A percentile compares a stretch with the other conserved stretches of the same genome.
These are phyloP conservation scores for Lipomyces lipofer DNA, from an alignment of 805 yeast species.

Conservation along the genomic window DNA sequence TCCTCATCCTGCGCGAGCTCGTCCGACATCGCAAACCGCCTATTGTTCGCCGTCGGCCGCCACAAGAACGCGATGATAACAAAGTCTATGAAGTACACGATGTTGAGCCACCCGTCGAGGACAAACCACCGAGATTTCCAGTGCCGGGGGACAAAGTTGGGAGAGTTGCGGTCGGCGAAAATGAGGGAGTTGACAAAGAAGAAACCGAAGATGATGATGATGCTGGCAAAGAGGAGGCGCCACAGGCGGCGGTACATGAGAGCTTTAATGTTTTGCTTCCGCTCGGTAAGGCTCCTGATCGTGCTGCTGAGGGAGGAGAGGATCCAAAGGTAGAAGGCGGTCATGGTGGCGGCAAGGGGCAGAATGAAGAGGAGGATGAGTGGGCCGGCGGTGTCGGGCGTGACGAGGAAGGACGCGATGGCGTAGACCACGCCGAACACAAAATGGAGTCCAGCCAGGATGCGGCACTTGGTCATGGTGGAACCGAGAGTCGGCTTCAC, in stretches of 20 bases:
- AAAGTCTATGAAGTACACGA: constrained; percentile 81
- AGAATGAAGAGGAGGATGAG: constrained; percentile 60
- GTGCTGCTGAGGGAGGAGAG: constrained; percentile 74
- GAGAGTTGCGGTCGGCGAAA: constrained; percentile 68
- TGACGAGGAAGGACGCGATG: constrained; percentile 53
- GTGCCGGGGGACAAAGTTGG: constrained; percentile 76
- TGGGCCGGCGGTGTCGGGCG: constrained; percentile 49
- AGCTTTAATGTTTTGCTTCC: constrained; percentile 89
- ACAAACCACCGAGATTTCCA: constrained; percentile 92
- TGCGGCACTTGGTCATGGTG: constrained; percentile 71
- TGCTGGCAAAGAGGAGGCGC: constrained; percentile 69
- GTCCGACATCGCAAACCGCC: constrained; percentile 90
- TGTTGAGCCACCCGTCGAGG: constrained; percentile 92
- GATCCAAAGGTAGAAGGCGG: constrained; percentile 72
- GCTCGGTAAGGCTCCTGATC: constrained; percentile 68
- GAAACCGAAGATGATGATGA: constrained; percentile 69
- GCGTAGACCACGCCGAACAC: constrained; percentile 54
- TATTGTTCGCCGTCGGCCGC: constrained; percentile 97
- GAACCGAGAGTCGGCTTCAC: constrained; percentile 78
- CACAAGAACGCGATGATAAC: constrained; percentile 83
- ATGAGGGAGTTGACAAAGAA: constrained; percentile 68
- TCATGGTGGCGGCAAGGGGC: constrained; percentile 70
- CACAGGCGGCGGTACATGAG: constrained; percentile 80
- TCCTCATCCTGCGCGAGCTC: constrained; percentile 80
- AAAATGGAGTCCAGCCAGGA: constrained; percentile 59